phyloP scores from a whole-genome alignment of 73 alveolate genomes.

The Breviolum minutum region DNA sequence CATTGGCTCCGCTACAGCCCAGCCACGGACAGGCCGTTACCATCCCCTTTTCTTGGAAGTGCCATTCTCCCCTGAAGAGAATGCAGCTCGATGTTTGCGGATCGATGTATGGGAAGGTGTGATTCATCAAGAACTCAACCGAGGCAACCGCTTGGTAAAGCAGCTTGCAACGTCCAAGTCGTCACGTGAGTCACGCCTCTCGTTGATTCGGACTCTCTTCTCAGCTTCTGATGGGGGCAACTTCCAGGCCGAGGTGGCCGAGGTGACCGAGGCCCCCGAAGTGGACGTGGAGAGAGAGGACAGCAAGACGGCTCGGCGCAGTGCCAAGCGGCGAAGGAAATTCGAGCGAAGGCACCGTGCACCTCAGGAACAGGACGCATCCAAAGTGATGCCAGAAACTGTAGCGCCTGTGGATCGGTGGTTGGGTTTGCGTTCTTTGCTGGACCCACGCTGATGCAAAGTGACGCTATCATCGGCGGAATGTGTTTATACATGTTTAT shows the following conservation, averaged over 20 bases:
- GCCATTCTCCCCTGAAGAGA: constrained; percentile 53
- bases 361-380: background rate
- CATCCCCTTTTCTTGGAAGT: constrained; percentile 63
- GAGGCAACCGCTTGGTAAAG: constrained; percentile 59
- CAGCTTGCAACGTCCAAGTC: background rate
- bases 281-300: background rate
- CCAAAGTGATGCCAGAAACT: background rate
- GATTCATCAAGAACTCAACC: constrained; percentile 49
- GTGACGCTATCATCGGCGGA: background rate
- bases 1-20: constrained; percentile 2
- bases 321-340: constrained; percentile 13
- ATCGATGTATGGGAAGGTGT: constrained; percentile 69
- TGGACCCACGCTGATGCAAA: constrained; percentile 17
- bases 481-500: no score
- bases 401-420: constrained; percentile 60
- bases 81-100: constrained; percentile 87
- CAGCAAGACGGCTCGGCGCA: constrained; percentile 6
- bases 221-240: background rate
- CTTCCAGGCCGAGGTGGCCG: background rate
- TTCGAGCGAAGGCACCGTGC: background rate
- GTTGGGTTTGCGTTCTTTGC: constrained; percentile 59
- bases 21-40: constrained; percentile 41
- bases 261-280: no score
- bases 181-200: background rate
- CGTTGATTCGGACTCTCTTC: constrained; percentile 23